Evolutionary conservation across 2,329 filamentous ascomycete species (phyloP).

Genomic region (Tricladium varicosporioides): DNA sequence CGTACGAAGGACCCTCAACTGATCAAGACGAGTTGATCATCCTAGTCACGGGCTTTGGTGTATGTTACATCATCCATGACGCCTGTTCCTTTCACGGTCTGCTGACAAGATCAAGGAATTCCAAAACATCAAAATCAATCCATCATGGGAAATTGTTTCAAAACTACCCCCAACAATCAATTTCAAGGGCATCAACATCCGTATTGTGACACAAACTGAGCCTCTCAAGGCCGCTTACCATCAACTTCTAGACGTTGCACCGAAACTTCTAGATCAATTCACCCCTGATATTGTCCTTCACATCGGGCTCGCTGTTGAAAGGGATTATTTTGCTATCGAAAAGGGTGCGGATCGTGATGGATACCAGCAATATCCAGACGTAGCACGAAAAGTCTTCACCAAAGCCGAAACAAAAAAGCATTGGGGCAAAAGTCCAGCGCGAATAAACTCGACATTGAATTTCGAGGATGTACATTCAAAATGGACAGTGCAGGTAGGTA

Average conservation of each 20-base stretch:
- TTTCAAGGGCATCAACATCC: constrained; percentile 34
- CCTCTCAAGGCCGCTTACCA: constrained; percentile 70
- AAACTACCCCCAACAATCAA: constrained; percentile 62
- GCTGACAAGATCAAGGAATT: constrained; percentile 12
- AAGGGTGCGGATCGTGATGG: constrained; percentile 66
- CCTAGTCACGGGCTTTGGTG: constrained; percentile 58
- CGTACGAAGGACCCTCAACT: neutral
- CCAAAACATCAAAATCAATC: constrained; percentile 54
- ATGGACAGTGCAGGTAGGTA: constrained; percentile 7
- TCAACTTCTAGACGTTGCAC: constrained; percentile 59
- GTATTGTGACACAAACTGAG: constrained; percentile 57
- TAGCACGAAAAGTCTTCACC: constrained; percentile 60
- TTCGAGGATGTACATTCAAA: constrained; percentile 12
- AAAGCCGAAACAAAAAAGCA: constrained; percentile 48
- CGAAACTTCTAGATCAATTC: constrained; percentile 45
- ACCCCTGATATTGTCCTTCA: constrained; percentile 68
- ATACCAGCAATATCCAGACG: constrained; percentile 50
- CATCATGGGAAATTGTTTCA: constrained; percentile 73
- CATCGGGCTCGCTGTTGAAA: constrained; percentile 71
- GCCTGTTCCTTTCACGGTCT: neutral
- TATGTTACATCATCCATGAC: too few species aligned
- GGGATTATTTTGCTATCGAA: constrained; percentile 67
- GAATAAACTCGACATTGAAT: constrained; percentile 12
- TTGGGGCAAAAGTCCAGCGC: constrained; percentile 23
- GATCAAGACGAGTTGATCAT: constrained; percentile 32